Evolutionary conservation across 805 yeast species (phyloP).

Genomic region (Ogataea trehalophila): DNA sequence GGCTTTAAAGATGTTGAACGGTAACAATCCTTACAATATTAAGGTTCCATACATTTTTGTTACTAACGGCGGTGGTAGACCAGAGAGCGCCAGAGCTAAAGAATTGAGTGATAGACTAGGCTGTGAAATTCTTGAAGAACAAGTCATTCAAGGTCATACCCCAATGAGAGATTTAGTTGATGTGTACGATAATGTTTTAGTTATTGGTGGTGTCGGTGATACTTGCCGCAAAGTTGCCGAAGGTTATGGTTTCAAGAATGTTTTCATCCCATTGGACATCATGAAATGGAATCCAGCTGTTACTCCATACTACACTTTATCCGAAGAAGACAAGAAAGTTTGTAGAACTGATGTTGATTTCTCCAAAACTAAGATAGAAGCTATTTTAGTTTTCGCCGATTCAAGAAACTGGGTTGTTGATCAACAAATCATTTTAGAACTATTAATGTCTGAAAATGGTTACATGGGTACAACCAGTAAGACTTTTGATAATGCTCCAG

Average conservation of each 20-base stretch:
- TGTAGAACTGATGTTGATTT: slow-evolving; percentile 60
- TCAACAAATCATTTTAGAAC: slow-evolving; percentile 81
- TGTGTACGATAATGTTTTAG: slow-evolving; percentile 66
- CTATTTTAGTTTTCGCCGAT: slow-evolving; percentile 86
- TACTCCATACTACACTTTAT: slow-evolving; percentile 73
- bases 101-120: slow-evolving; percentile 62
- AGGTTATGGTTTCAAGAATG: slow-evolving; percentile 78
- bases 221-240: slow-evolving; percentile 79
- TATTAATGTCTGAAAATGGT: slow-evolving; percentile 71
- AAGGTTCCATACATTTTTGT: slow-evolving; percentile 80
- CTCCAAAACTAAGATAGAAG: slow-evolving; percentile 63
- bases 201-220: slow-evolving; percentile 87
- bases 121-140: slow-evolving; percentile 61
- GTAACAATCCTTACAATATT: slow-evolving; percentile 71
- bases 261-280: slow-evolving; percentile 75
- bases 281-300: slow-evolving; percentile 86
- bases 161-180: slow-evolving; percentile 83
- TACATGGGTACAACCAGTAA: slow-evolving; percentile 77
- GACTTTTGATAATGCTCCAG: slow-evolving; percentile 73
- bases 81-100: slow-evolving; percentile 67
- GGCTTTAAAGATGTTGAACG: slow-evolving; percentile 69
- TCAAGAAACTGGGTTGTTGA: slow-evolving; percentile 92
- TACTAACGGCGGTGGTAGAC: slow-evolving; percentile 90
- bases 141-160: slow-evolving; percentile 89
- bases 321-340: slow-evolving; percentile 61